phyloP scores from a whole-genome alignment of 495 filamentous ascomycete genomes.

The Rostrohypoxylon terebratum region DNA sequence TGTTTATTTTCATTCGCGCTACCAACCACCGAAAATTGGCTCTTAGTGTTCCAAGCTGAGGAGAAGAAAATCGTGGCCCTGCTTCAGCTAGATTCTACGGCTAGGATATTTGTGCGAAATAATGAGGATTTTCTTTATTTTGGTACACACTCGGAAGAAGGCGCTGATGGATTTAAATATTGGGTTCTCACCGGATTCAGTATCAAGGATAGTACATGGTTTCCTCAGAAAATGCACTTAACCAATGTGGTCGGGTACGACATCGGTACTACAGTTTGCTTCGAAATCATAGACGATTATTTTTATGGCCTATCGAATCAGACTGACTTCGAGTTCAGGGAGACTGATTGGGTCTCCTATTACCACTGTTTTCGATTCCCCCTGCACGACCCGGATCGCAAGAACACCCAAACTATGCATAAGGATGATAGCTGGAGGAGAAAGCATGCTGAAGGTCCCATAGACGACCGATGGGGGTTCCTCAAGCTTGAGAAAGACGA shows the following conservation, averaged over 20 bases:
- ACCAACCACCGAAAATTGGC: conserved; percentile 57
- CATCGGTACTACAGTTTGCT: conserved; percentile 75
- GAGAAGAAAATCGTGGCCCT: conserved; percentile 55
- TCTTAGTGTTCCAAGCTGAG: conserved; percentile 70
- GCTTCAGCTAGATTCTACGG: conserved; percentile 58
- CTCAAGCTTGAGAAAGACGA: conserved; percentile 75
- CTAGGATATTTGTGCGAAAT: conserved; percentile 76
- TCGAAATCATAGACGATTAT: conserved; percentile 74
- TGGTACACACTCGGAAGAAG: conserved; percentile 68
- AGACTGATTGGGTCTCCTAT: conserved; percentile 75
- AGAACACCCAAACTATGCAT: conserved; percentile 50
- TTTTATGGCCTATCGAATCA: conserved; percentile 81
- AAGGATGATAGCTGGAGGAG: conserved; percentile 70
- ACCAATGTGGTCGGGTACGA: conserved; percentile 70
- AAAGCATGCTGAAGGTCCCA: conserved; percentile 76
- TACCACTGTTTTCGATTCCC: conserved; percentile 76
- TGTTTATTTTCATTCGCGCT: conserved; percentile 61
- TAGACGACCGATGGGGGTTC: conserved; percentile 81
- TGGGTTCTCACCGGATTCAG: conserved; percentile 72
- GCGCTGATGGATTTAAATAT: conserved; percentile 63
- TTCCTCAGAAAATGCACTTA: conserved; percentile 59
- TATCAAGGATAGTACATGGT: conserved; percentile 52
- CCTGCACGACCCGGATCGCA: conserved; percentile 53
- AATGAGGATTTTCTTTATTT: conserved; percentile 73
- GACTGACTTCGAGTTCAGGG: conserved; percentile 70